Evolutionary conservation across 352 stramenopile species (phyloP), one percentile per base, ranked within the genome.

Genomic region (Pilasporangium apinafurcum): DNA sequence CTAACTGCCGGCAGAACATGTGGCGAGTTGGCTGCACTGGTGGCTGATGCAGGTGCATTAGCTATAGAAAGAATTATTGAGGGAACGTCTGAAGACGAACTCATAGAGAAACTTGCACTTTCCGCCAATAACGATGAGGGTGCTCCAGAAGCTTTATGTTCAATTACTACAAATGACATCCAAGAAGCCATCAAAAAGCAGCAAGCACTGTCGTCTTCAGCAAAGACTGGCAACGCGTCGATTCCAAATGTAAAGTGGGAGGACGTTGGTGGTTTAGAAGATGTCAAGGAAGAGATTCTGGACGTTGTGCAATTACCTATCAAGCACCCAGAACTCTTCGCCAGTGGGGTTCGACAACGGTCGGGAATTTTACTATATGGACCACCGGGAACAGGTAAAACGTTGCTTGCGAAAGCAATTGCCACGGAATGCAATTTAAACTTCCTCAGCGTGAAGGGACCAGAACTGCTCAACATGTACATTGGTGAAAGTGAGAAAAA

Each of bases 401-500:
- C 95, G 18, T 53, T 98, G 17, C 71, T 98, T 9, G 94, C 93
- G 4, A 92, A 98, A 59, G 94, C 94, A 0, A 96, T 98, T 28
- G 95, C 95, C 31, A 97, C 88, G 4, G 93, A 98, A 56, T 98
- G 90, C 62, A 89, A 94, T 16, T 70, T 98, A 35, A 96, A 96
- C 36, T 98, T 98, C 47, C 54, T 98, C 29, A 97, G 87, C 41
- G 90, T 99, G 33, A 98, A 98, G 53, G 95, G 83, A 0, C 92
- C 92, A 1, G 94, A 98, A 60, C 62, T 99, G 31, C 78, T 99
- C 29, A 96, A 98, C 63, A 97, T 96, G 63, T 99, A 98, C 65
- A 96, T 99, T 36, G 96, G 96, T 25, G 96, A 98, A 68, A 97
- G 84, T 33, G 96, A 98, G 66, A 94, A 94, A 28, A 98, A 98